Percentiles rank a stretch among this genome's conserved stretches.
phyloP scores from a whole-genome alignment of 768 basidiomycete genomes.

The Pleurotus tuber-regium region DNA sequence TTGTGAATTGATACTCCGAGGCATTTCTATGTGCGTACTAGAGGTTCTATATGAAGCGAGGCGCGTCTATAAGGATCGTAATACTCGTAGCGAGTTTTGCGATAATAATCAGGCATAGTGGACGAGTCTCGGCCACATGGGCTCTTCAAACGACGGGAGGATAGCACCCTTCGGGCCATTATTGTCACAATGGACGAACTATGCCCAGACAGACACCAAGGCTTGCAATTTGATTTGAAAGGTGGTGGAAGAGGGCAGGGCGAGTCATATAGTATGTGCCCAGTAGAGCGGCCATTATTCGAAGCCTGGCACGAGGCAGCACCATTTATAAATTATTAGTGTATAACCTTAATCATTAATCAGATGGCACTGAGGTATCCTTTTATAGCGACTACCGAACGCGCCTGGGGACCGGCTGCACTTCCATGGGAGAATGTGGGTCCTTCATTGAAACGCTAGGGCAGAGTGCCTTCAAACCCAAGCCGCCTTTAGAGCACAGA shows the following conservation, averaged over 20 bases:
- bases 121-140: background rate
- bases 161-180: background rate
- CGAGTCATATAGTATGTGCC: conserved; percentile 1
- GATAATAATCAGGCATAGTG: background rate
- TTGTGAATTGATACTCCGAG: too few species aligned
- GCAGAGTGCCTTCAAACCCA: too few species aligned
- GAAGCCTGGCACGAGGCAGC: background rate
- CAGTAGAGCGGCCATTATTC: background rate
- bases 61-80: background rate
- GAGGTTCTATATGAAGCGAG: background rate
- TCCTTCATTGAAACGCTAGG: too few species aligned
- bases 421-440: too few species aligned
- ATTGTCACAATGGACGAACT: too few species aligned
- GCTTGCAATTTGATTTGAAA: background rate
- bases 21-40: background rate
- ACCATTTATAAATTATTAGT: background rate
- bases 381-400: background rate
- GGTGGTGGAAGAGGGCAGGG: background rate
- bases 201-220: background rate
- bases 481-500: too few species aligned
- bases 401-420: too few species aligned
- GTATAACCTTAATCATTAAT: background rate
- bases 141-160: background rate
- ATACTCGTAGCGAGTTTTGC: background rate
- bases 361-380: background rate